Base-by-base conservation (phyloP, 352 stramenopile genomes). In the Pythium monospermum region DNA sequence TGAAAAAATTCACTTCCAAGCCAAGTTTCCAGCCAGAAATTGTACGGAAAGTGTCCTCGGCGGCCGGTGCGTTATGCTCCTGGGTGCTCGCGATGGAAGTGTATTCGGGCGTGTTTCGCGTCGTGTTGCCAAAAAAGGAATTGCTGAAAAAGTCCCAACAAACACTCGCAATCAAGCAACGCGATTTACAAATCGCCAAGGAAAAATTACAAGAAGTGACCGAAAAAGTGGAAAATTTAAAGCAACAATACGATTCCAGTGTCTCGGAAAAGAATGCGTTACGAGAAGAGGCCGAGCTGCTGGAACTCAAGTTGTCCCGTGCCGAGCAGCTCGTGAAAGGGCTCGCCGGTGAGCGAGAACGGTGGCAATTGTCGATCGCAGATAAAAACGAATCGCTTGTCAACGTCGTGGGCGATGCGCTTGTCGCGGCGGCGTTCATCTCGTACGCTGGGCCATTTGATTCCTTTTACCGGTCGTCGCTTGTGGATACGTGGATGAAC, bases 371-470 rank as follows among this genome's bases (percentile, higher is more conserved):
- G 0, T 96, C 77, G 12, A 98, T 98, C 51, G 80, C 76, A 0
- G 81, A 85, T 10, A 97, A 95, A 58, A 91, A 97, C 37, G 75
- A 81, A 31, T 83, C 73, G 37, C 75, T 98, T 13, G 64, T 82
- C 12, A 94, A 95, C 25, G 79, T 98, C 2, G 81, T 96, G 1
- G 94, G 94, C 1, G 93, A 98, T 58, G 86, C 87, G 4, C 76
- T 98, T 13, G 76, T 98, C 0, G 92, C 89, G 2, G 85, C 94
- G 0, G 94, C 88, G 3, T 98, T 98, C 61, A 81, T 98, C 38
- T 97, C 91, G 18, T 98, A 98, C 54, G 90, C 94, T 6, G 94
- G 94, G 0, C 93, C 94, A 7, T 98, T 98, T 53, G 93, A 98
- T 53, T 93, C 90, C 0, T 75, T 86, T 23, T 98, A 97, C 60